Evolutionary conservation across 176 grass and related monocot genomes (phyloP), one percentile per base, ranked within the genome.

Genomic region (Oropetium thomaeum): DNA sequence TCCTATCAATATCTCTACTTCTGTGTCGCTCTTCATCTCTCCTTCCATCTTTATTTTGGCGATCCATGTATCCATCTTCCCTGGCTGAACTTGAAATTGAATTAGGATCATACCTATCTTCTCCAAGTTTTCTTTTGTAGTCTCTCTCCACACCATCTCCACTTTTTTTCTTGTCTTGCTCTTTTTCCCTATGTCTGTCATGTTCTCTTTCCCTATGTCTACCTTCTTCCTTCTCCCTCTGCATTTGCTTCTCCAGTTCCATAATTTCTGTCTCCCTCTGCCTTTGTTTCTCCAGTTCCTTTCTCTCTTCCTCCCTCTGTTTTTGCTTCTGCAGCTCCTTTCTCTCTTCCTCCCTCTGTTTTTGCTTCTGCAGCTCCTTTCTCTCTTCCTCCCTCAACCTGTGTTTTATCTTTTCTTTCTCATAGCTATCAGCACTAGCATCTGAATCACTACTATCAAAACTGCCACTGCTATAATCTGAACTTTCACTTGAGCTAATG

Each of bases 91-190:
- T 85, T 52, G 42, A 76, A 55, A 81, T 69, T 37, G 84, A n/a
- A n/a, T n/a, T n/a, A n/a, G n/a, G 73, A 17, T 88, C 81, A 61
- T 93, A 84, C 64, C 82, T 91, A 78, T 86, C 84, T 67, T 93
- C 87, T 70, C 41, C 51, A 30, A 79, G 41, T 70, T 74, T 71
- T 65, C 84, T 84, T 35, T 83, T 79, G 80, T 53, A 19, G 34
- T 79, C 74, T 60, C 75, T 85, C 15, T 88, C 89, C 45, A 40
- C 75, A 65, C 58, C 55, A 64, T 51, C 39, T 80, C 76, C 67
- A 26, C 74, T 60, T 75, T 83, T 86, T 37, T 58, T 79, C 69
- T 66, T 63, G n/a, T 72, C 63, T 22, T 70, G 49, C n/a, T 81
- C 72, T 62, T 44, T 51, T 30, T 84, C 83, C 45, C 30, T 65